These are phyloP conservation scores for Echinochloa phyllopogon DNA, from an alignment of 176 grass and related monocot genomes.

Conservation along the genomic window DNA sequence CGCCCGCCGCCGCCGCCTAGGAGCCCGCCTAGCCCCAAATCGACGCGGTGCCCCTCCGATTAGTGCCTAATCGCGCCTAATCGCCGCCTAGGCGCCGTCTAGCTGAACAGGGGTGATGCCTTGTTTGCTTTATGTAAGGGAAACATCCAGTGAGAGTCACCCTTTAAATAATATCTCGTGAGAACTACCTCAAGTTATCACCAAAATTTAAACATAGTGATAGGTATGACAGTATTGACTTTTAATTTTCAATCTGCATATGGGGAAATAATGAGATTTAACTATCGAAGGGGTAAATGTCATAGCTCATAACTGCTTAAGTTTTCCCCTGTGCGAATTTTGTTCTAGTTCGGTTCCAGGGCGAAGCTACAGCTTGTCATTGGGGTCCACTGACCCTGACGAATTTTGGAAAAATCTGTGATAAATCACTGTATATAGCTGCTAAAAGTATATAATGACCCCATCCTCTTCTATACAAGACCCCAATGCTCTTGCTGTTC, in stretches of 20 bases:
- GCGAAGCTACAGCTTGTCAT: too few species aligned
- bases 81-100: too few species aligned
- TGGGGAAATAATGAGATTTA: background rate
- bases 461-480: too few species aligned
- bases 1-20: too few species aligned
- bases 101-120: conserved; percentile 13
- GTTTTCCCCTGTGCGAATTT: background rate
- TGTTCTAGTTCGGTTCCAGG: background rate
- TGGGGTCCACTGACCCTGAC: too few species aligned
- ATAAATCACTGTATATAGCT: too few species aligned
- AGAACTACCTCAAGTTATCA: conserved; percentile 3
- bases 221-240: background rate
- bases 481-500: too few species aligned
- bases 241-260: conserved; percentile 26
- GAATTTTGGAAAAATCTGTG: too few species aligned
- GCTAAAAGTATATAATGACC: too few species aligned
- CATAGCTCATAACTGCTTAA: background rate
- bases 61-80: too few species aligned
- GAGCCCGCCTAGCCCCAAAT: too few species aligned
- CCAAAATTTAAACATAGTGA: background rate
- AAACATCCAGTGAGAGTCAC: conserved; percentile 29
- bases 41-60: too few species aligned
- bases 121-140: conserved; percentile 43
- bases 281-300: background rate
- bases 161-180: conserved; percentile 16